phyloP scores from a whole-genome alignment of 257 asterid genomes.

The Paraleonurus japonicus region DNA sequence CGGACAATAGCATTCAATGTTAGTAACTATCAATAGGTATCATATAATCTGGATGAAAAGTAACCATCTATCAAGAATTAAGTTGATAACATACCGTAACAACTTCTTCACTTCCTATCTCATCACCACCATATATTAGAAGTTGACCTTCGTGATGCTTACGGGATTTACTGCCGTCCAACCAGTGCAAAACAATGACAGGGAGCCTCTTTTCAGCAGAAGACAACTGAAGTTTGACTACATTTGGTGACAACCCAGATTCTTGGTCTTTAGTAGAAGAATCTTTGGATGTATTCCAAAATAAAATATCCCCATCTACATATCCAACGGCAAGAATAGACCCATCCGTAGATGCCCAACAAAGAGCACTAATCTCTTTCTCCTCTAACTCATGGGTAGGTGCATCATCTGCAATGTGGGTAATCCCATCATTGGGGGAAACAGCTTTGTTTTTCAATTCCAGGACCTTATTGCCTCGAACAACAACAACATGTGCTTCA shows the following conservation, averaged over 20 bases:
- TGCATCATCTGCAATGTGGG: constrained; percentile 35
- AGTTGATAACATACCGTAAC: constrained; percentile 60
- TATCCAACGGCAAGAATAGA: constrained; percentile 84
- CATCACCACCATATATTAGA: constrained; percentile 90
- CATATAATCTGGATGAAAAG: background rate
- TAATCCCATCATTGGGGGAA: constrained; percentile 37
- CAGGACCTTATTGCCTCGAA: constrained; percentile 75
- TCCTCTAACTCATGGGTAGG: constrained; percentile 55
- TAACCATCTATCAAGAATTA: constrained; percentile 15
- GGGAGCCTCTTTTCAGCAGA: constrained; percentile 85
- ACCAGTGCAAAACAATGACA: constrained; percentile 77
- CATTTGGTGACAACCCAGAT: constrained; percentile 47
- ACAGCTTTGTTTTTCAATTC: constrained; percentile 50
- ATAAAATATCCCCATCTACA: constrained; percentile 82
- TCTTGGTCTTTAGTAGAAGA: constrained; percentile 44
- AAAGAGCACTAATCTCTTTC: constrained; percentile 85
- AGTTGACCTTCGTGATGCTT: constrained; percentile 62
- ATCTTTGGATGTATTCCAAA: constrained; percentile 64
- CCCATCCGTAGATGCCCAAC: constrained; percentile 89
- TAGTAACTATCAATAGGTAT: background rate
- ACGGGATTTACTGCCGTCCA: constrained; percentile 52
- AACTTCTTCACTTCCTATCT: constrained; percentile 82
- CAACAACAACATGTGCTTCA: constrained; percentile 51
- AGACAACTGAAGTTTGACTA: constrained; percentile 76
- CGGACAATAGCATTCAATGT: background rate